Evolutionary conservation across 2,329 filamentous ascomycete species (phyloP).

Genomic region (Ambrosiella cleistominuta): DNA sequence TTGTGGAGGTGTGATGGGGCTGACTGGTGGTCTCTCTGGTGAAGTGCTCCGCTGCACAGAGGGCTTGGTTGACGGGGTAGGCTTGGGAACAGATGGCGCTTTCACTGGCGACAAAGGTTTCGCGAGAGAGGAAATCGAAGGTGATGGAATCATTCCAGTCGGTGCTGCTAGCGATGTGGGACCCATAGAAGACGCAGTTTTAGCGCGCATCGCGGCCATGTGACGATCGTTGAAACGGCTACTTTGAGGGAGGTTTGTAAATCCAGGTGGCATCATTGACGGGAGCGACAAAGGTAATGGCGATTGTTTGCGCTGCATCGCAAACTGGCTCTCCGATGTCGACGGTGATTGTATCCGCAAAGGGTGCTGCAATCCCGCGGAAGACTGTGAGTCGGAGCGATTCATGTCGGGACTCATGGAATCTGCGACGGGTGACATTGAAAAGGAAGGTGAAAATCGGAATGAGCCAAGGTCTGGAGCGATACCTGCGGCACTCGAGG

Average conservation of each 20-base stretch:
- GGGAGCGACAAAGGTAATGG: conserved; percentile 8
- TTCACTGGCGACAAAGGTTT: not conserved
- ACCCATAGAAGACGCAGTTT: conserved; percentile 6
- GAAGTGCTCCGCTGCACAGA: conserved; percentile 23
- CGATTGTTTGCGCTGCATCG: conserved; percentile 11
- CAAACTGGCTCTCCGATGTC: conserved; percentile 4
- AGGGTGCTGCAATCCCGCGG: conserved; percentile 11
- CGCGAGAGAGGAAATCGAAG: conserved; percentile 7
- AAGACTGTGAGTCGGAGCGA: conserved; percentile 4
- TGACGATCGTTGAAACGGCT: conserved; percentile 17
- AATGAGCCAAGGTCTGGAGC: not conserved
- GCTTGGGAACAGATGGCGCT: not conserved
- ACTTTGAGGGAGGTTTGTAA: conserved; percentile 18
- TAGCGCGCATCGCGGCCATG: conserved; percentile 12
- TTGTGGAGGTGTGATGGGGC: conserved; percentile 36
- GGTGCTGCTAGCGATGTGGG: conserved; percentile 7
- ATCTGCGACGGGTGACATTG: not conserved
- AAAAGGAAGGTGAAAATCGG: not conserved
- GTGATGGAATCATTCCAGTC: conserved; percentile 8
- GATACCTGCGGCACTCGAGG: not conserved
- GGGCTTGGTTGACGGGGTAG: not conserved
- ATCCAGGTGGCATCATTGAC: conserved; percentile 8
- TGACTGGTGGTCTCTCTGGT: conserved; percentile 32
- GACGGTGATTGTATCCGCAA: conserved; percentile 10
- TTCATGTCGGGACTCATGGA: not conserved